Conservation (phyloP, 768 basidiomycete genomes). For the Termitomyces sp. region DNA sequence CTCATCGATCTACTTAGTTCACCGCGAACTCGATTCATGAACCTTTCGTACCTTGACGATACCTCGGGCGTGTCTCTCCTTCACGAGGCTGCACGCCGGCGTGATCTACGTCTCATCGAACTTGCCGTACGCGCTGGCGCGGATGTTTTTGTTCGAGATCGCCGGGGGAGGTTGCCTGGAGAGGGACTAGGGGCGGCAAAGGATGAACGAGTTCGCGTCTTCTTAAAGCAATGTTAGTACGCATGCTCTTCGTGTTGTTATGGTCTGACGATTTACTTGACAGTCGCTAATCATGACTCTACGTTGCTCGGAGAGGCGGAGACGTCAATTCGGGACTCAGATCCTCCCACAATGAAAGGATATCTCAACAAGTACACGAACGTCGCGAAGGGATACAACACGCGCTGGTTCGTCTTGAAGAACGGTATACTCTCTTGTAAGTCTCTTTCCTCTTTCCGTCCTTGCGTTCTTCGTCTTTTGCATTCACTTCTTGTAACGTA, state of each 20-base stretch:
- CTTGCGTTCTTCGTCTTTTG: not conserved
- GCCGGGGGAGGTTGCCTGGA: conserved; percentile 60
- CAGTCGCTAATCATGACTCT: conserved; percentile 78
- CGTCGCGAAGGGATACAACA: conserved; percentile 84
- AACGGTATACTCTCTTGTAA: conserved; percentile 80
- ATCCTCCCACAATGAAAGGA: conserved; percentile 62
- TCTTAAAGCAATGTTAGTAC: conserved; percentile 74
- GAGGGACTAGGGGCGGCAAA: conserved; percentile 54
- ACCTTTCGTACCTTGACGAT: conserved; percentile 78
- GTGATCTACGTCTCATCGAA: conserved; percentile 77
- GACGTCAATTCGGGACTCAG: conserved; percentile 22
- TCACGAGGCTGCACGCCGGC: conserved; percentile 81
- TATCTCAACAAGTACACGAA: conserved; percentile 92
- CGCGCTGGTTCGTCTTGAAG: conserved; percentile 89
- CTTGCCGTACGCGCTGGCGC: conserved; percentile 82
- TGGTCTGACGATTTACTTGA: not conserved
- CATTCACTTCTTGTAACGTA: not conserved
- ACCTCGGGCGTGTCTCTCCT: conserved; percentile 72
- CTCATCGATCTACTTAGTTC: conserved; percentile 58
- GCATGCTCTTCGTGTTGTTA: not conserved
- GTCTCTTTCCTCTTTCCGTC: conserved; percentile 21
- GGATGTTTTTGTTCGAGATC: conserved; percentile 83
- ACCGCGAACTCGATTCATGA: conserved; percentile 63
- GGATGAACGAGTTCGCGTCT: conserved; percentile 77
- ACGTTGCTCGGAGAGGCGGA: conserved; percentile 40